phyloP scores from a whole-genome alignment of 768 basidiomycete genomes.

The Mycena albidolilacea region DNA sequence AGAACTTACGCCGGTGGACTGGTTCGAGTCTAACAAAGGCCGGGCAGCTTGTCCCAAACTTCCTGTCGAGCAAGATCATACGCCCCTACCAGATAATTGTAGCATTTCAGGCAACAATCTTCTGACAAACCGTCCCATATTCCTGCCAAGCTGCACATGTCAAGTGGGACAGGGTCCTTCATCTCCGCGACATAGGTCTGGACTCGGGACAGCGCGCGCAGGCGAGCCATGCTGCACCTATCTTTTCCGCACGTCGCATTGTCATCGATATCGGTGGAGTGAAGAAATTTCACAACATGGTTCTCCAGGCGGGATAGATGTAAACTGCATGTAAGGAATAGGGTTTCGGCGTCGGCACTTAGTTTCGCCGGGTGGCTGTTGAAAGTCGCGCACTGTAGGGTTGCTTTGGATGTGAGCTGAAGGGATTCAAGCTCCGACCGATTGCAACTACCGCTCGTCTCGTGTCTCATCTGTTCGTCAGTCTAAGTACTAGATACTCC shows the following conservation, averaged over 20 bases:
- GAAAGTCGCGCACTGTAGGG: neutral
- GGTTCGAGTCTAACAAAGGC: neutral
- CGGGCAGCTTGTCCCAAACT: constrained; percentile 41
- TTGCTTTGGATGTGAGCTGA: neutral
- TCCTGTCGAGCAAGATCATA: constrained; percentile 26
- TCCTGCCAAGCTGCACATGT: neutral
- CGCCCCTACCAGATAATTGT: neutral
- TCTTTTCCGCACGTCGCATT: neutral
- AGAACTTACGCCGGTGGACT: too few relatives aligned
- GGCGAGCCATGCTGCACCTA: neutral
- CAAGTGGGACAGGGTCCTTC: neutral
- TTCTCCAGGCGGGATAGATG: neutral
- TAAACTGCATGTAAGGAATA: constrained; percentile 7
- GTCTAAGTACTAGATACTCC: too few relatives aligned
- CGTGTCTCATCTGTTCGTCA: too few relatives aligned
- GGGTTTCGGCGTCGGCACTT: neutral
- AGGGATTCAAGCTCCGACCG: too few relatives aligned
- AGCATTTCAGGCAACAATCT: constrained; percentile 1
- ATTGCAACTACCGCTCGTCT: too few relatives aligned
- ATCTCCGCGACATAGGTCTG: neutral
- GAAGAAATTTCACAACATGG: neutral
- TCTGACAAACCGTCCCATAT: neutral
- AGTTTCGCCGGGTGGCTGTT: neutral
- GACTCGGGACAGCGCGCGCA: neutral
- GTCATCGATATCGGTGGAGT: neutral